Evolutionary conservation across 352 stramenopile species (phyloP), one percentile per base, ranked within the genome.

Genomic region (Phytophthora tubulina): DNA sequence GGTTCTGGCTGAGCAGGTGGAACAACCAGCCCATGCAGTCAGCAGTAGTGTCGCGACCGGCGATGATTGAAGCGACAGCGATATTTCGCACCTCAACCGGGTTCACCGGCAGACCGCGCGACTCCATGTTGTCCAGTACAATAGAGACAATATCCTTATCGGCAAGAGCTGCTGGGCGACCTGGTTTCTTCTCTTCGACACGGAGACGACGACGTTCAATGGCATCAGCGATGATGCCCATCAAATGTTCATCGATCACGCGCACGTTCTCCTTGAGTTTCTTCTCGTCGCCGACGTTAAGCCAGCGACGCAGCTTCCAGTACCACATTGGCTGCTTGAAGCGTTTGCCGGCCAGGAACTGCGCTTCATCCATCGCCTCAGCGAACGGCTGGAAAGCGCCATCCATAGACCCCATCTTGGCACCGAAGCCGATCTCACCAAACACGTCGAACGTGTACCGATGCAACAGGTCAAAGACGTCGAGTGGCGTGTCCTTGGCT

Each of bases 11-110:
- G 6, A 82, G 49, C 27, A 69, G 21, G 35, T 72, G 60, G 56
- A 79, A 64, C 35, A 79, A 70, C 86, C 88, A 95, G 17, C 67
- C 63, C 49, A 95, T 76, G 11, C 80, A 75, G 48, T 84, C 80
- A 0, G 83, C 81, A 27, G 85, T 92, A 8, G 88, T 93, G 63
- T 95, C 86, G 5, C 85, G 73, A 30, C 86, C 88, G 30, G 83
- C 86, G 44, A 95, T 83, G 35, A 95, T 71, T 27, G 92, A 87
- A n/a, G 81, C 86, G 13, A 95, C 69, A 7, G 89, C 77, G 35
- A 95, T 85, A 54, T 93, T 74, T 6, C 83, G 81, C 39, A 93
- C 60, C 27, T 82, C 69, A 5, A 67, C 54, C 8, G 75, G 72
- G 59, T 80, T 42, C 30, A 82, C 60, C 11, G 72, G 44, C 13